A percentile compares a stretch with the other conserved stretches of the same genome.
Conservation (phyloP, 306 rosid genomes). For the Psophocarpus tetragonolobus region DNA sequence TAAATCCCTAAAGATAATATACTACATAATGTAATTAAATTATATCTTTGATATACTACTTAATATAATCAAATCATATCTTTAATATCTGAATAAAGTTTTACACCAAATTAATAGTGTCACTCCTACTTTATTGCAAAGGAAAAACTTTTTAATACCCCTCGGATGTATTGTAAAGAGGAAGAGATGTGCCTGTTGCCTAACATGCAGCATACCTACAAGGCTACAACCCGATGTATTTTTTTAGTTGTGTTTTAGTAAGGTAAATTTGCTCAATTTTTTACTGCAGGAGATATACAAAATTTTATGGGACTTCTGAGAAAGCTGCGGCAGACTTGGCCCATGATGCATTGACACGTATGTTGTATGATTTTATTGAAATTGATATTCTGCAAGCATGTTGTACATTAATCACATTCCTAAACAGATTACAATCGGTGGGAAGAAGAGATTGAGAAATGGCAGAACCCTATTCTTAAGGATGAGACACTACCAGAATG, state of each 20-base stretch:
- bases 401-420: slow-evolving; percentile 16
- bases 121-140: neutral
- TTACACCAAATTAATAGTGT: slow-evolving; percentile 1
- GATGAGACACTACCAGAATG: slow-evolving; percentile 87
- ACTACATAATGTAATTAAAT: too few species aligned
- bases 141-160: neutral
- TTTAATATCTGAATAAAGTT: too few species aligned
- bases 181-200: neutral
- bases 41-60: too few species aligned
- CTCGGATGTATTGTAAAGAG: neutral
- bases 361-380: slow-evolving; percentile 33
- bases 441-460: slow-evolving; percentile 96
- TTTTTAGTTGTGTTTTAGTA: slow-evolving; percentile 9
- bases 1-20: too few species aligned
- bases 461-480: slow-evolving; percentile 88
- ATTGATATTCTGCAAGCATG: slow-evolving; percentile 29
- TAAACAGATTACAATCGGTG: slow-evolving; percentile 81
- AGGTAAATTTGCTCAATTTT: slow-evolving; percentile 11
- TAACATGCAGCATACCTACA: neutral
- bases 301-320: slow-evolving; percentile 93
- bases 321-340: slow-evolving; percentile 78
- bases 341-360: slow-evolving; percentile 92
- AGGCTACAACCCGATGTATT: neutral
- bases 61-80: too few species aligned
- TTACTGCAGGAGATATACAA: slow-evolving; percentile 92